Percentiles rank a stretch among this genome's conserved stretches.
Conservation (phyloP, 306 rosid genomes). For the Fagus crenata region DNA sequence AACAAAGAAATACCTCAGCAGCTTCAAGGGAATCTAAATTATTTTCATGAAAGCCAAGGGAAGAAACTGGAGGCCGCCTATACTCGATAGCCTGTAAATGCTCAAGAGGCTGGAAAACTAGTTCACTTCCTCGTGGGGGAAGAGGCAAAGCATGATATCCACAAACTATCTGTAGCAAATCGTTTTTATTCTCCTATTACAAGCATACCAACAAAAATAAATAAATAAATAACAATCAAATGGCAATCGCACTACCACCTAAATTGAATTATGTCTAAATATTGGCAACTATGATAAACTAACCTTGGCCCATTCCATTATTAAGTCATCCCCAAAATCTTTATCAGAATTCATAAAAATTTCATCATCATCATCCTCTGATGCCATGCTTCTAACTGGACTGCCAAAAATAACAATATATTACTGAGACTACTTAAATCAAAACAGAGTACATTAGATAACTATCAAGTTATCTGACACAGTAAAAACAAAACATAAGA, state of each 20-base stretch:
- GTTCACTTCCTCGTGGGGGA: slow-evolving; percentile 66
- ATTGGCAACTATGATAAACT: slow-evolving; percentile 40
- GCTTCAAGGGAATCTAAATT: slow-evolving; percentile 41
- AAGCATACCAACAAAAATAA: slow-evolving; percentile 29
- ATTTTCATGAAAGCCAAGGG: slow-evolving; percentile 59
- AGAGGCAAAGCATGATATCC: slow-evolving; percentile 71
- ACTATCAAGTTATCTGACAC: slow-evolving; percentile 13
- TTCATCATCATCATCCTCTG: slow-evolving; percentile 81
- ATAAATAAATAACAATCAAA: slow-evolving; percentile 29
- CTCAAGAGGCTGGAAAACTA: slow-evolving; percentile 83
- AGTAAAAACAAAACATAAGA: slow-evolving; percentile 9
- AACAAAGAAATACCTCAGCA: slow-evolving; percentile 55
- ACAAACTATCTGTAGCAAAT: slow-evolving; percentile 80
- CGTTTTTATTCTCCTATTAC: slow-evolving; percentile 76
- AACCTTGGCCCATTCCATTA: slow-evolving; percentile 93
- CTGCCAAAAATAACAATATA: slow-evolving; percentile 70
- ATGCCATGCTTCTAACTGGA: slow-evolving; percentile 83
- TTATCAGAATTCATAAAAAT: slow-evolving; percentile 51
- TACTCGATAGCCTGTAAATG: slow-evolving; percentile 84
- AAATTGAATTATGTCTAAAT: slow-evolving; percentile 24
- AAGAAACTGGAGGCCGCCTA: slow-evolving; percentile 57
- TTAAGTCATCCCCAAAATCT: slow-evolving; percentile 55
- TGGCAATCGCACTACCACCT: slow-evolving; percentile 31
- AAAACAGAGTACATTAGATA: slow-evolving; percentile 2
- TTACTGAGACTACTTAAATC: slow-evolving; percentile 32